These are phyloP conservation scores for Penicillium goetzii DNA, from an alignment of 495 filamentous ascomycete genomes.

Conservation along the genomic window DNA sequence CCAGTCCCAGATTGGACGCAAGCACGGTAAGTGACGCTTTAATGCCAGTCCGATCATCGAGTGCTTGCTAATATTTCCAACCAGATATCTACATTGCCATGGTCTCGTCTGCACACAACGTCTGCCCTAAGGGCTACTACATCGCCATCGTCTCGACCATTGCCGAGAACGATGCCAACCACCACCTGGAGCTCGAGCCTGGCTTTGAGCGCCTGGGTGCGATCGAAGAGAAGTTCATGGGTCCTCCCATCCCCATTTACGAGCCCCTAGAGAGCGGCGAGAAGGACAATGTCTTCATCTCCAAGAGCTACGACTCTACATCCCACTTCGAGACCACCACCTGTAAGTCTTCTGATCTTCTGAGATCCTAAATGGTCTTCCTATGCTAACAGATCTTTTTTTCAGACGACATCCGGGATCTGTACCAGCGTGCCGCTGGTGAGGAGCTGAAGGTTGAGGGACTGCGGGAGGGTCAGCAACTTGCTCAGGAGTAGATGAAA, in stretches of 20 bases:
- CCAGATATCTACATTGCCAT: conserved; percentile 97
- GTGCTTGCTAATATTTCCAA: conserved; percentile 28
- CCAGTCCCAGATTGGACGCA: conserved; percentile 92
- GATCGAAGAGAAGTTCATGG: conserved; percentile 98
- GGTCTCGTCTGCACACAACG: conserved; percentile 94
- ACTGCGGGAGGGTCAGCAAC: conserved; percentile 54
- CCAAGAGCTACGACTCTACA: conserved; percentile 96
- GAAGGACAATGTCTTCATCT: conserved; percentile 94
- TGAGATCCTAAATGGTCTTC: not conserved
- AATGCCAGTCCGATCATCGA: not conserved
- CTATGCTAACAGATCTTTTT: conserved; percentile 9
- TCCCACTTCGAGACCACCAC: conserved; percentile 96
- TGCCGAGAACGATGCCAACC: conserved; percentile 87
- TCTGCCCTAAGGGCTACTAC: conserved; percentile 98
- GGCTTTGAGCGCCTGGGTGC: conserved; percentile 91
- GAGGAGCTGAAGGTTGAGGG: conserved; percentile 78
- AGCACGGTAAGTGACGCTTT: conserved; percentile 68
- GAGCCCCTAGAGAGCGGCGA: conserved; percentile 86
- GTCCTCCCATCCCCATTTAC: conserved; percentile 86
- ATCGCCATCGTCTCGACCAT: conserved; percentile 98
- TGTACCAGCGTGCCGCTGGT: conserved; percentile 85
- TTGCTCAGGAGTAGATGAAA: conserved; percentile 52
- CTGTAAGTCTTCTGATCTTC: conserved; percentile 42
- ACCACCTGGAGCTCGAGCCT: conserved; percentile 91
- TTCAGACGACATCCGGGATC: conserved; percentile 86